Evolutionary conservation across 139 green algal genomes (phyloP).

Genomic region (Chlorella vulgaris): DNA sequence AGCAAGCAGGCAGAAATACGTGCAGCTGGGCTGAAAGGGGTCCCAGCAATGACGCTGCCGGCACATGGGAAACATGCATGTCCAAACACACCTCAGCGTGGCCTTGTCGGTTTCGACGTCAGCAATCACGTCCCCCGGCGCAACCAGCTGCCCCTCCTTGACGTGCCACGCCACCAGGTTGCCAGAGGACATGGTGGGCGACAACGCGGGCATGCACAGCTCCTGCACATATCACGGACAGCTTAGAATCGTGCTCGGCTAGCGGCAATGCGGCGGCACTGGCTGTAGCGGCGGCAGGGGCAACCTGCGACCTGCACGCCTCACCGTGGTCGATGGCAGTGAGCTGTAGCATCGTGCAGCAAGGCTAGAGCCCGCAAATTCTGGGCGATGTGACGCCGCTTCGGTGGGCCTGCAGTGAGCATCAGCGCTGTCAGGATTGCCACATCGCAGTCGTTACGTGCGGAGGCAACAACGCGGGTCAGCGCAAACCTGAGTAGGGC

Average conservation of each 20-base stretch:
- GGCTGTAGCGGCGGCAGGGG: background rate
- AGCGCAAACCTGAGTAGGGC: background rate
- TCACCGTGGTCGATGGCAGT: conserved; percentile 35
- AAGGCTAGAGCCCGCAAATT: background rate
- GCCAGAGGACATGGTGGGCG: conserved; percentile 88
- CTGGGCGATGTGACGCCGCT: background rate
- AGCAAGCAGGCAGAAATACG: background rate
- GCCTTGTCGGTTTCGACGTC: conserved; percentile 97
- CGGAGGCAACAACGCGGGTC: too few species aligned
- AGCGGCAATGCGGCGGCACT: too few species aligned
- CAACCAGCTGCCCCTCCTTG: conserved; percentile 73
- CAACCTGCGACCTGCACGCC: background rate
- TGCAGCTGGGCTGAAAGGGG: too few species aligned
- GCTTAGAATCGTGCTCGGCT: too few species aligned
- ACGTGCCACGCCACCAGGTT: conserved; percentile 68
- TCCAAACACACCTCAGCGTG: conserved; percentile 46
- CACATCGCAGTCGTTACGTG: too few species aligned
- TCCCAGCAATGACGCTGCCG: too few species aligned
- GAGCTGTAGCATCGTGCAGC: conserved; percentile 7
- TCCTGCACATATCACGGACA: too few species aligned
- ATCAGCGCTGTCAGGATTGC: background rate
- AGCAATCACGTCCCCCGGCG: conserved; percentile 80
- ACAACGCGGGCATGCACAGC: conserved; percentile 87
- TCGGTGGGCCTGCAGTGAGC: background rate
- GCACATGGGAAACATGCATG: background rate